phyloP scores from a whole-genome alignment of 208 protist genomes.

The Trichomonas vaginalis region DNA sequence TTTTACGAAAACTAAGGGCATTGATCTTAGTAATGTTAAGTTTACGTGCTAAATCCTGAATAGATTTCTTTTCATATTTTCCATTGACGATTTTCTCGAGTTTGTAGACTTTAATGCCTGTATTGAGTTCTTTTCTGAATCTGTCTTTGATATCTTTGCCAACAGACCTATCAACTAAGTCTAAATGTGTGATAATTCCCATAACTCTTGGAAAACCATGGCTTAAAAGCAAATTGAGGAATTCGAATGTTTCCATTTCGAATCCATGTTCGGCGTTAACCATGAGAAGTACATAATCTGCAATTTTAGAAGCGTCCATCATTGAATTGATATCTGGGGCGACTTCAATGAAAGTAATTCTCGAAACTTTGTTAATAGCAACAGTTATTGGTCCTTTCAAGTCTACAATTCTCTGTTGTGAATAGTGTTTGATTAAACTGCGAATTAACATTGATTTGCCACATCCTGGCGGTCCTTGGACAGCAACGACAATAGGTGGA shows the following conservation, averaged over 20 bases:
- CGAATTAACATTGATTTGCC: conserved; percentile 26
- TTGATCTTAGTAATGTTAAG: conserved; percentile 86
- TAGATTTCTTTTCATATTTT: conserved; percentile 56
- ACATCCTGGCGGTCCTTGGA: conserved; percentile 21
- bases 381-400: conserved; percentile 88
- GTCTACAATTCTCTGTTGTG: conserved; percentile 64
- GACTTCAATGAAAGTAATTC: conserved; percentile 93
- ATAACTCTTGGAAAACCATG: conserved; percentile 96
- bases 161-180: conserved; percentile 69
- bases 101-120: not conserved
- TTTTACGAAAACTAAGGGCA: conserved; percentile 79
- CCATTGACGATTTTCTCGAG: not conserved
- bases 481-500: conserved; percentile 25
- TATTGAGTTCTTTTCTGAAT: not conserved
- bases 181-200: conserved; percentile 91
- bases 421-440: conserved; percentile 88
- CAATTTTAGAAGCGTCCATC: conserved; percentile 88
- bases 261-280: conserved; percentile 91
- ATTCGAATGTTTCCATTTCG: conserved; percentile 99
- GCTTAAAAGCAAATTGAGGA: conserved; percentile 87
- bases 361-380: conserved; percentile 67
- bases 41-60: conserved; percentile 78
- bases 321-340: conserved; percentile 88
- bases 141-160: not conserved
- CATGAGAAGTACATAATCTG: conserved; percentile 85